Conservation (phyloP, 306 rosid species). For the Lithocarpus polystachyus region DNA sequence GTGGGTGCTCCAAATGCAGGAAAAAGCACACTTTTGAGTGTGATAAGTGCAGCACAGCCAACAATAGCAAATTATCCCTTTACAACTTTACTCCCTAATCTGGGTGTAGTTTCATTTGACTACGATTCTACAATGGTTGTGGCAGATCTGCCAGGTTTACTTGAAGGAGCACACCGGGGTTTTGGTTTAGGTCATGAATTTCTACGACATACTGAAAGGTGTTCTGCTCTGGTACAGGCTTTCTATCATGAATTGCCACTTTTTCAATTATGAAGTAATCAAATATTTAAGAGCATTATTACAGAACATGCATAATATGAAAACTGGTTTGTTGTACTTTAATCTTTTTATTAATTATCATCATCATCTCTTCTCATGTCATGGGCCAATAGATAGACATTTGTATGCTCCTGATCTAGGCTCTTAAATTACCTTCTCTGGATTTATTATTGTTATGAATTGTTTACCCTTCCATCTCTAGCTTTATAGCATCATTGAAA, state of each 20-base stretch:
- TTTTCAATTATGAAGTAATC: background rate
- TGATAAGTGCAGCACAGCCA: conserved; percentile 93
- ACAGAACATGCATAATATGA: background rate
- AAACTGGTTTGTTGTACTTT: background rate
- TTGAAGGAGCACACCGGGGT: conserved; percentile 97
- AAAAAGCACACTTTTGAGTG: conserved; percentile 92
- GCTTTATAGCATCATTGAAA: background rate
- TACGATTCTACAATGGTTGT: conserved; percentile 87
- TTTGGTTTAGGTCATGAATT: conserved; percentile 96
- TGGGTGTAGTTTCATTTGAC: conserved; percentile 94
- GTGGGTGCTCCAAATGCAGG: conserved; percentile 98
- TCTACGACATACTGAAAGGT: conserved; percentile 93
- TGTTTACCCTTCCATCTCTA: background rate
- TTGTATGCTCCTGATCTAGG: background rate
- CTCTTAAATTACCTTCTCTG: background rate
- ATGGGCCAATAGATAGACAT: background rate
- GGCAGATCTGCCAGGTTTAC: conserved; percentile 97
- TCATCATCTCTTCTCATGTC: background rate
- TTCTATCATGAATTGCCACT: conserved; percentile 15
- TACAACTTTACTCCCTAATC: conserved; percentile 92
- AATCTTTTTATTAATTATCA: conserved; percentile 17
- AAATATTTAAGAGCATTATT: background rate
- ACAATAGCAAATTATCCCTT: conserved; percentile 89
- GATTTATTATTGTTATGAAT: background rate
- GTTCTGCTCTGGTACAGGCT: conserved; percentile 79